Evolutionary conservation across 2,329 filamentous ascomycete genomes (phyloP).

Genomic region (Verticillium isaacii): DNA sequence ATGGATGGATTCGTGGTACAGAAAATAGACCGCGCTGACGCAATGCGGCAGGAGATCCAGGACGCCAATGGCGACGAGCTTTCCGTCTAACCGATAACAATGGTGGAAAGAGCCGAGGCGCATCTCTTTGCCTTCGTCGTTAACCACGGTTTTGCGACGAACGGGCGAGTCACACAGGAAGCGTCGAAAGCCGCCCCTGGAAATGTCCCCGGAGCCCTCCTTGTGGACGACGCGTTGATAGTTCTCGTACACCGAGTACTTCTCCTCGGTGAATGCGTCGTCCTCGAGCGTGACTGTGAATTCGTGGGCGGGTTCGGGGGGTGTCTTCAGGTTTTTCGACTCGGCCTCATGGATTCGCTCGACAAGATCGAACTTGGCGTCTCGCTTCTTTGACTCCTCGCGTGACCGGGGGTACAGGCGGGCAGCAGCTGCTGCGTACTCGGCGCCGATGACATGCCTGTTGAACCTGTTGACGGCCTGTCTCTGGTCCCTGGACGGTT

Average conservation of each 20-base stretch:
- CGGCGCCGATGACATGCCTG: conserved; percentile 62
- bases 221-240: conserved; percentile 73
- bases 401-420: conserved; percentile 63
- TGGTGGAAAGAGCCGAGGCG: conserved; percentile 73
- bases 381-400: conserved; percentile 57
- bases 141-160: conserved; percentile 34
- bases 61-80: conserved; percentile 70
- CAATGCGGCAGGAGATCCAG: conserved; percentile 72
- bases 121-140: conserved; percentile 44
- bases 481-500: conserved; percentile 65
- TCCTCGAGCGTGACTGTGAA: conserved; percentile 67
- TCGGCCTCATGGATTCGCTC: conserved; percentile 69
- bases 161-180: conserved; percentile 74
- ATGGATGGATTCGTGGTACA: conserved; percentile 73
- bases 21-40: conserved; percentile 78
- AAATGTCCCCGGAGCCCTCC: conserved; percentile 57
- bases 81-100: conserved; percentile 73
- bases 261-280: conserved; percentile 69
- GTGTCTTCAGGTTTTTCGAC: conserved; percentile 43
- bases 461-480: conserved; percentile 76
- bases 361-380: conserved; percentile 63
- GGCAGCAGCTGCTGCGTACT: conserved; percentile 60
- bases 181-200: conserved; percentile 56
- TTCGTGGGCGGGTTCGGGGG: conserved; percentile 60
- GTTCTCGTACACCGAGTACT: conserved; percentile 66